These are phyloP conservation scores for Biscogniauxia marginata DNA, from an alignment of 2,329 filamentous ascomycete genomes.

Conservation along the genomic window DNA sequence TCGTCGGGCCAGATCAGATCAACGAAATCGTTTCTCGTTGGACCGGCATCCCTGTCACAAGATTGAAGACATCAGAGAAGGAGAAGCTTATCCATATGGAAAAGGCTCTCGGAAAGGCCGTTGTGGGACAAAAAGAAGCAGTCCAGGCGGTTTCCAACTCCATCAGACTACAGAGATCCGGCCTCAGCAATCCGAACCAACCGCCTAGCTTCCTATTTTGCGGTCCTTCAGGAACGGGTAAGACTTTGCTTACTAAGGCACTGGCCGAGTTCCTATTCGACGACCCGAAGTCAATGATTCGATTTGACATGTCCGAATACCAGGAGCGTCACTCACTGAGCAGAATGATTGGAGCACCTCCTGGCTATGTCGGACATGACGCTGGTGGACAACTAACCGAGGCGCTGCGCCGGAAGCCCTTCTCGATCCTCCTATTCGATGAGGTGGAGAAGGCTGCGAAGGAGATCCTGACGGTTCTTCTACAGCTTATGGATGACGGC, in stretches of 20 bases:
- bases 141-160: conserved; percentile 92
- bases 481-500: conserved; percentile 99
- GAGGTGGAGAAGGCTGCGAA: conserved; percentile 99
- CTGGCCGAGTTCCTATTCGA: conserved; percentile 98
- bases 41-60: conserved; percentile 97
- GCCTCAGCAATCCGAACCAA: conserved; percentile 92
- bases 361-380: conserved; percentile 95
- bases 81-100: conserved; percentile 99
- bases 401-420: conserved; percentile 87
- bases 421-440: conserved; percentile 96
- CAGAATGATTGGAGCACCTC: conserved; percentile 96
- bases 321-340: conserved; percentile 95
- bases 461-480: conserved; percentile 90
- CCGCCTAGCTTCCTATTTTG: conserved; percentile 98
- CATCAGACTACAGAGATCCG: conserved; percentile 91
- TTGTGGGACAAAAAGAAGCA: conserved; percentile 92
- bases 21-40: conserved; percentile 96
- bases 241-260: conserved; percentile 94
- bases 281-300: conserved; percentile 95
- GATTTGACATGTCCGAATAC: conserved; percentile 99
- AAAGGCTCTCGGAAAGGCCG: conserved; percentile 74
- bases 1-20: conserved; percentile 96
- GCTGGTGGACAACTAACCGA: conserved; percentile 95
- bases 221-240: conserved; percentile 96
- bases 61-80: conserved; percentile 92